These are phyloP conservation scores for Paxillus ammoniavirescens DNA, from an alignment of 768 basidiomycete species.

Conservation along the genomic window DNA sequence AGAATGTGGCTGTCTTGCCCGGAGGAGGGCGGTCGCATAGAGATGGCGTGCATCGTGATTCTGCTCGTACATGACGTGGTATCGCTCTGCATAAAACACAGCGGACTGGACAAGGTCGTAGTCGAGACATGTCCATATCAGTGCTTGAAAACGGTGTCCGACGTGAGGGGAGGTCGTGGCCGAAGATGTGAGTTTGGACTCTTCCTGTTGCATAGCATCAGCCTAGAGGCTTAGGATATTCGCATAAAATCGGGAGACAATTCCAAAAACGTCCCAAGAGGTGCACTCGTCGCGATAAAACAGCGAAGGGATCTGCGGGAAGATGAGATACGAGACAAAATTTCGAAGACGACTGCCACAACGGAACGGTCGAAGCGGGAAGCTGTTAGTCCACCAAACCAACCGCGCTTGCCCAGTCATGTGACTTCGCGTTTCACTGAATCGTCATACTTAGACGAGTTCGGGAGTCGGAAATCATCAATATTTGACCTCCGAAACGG, in stretches of 20 bases:
- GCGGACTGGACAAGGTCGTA: slow-evolving; percentile 76
- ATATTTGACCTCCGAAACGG: no score
- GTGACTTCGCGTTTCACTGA: slow-evolving; percentile 19
- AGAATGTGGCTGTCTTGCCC: slow-evolving; percentile 68
- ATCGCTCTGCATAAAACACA: slow-evolving; percentile 87
- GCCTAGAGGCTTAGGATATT: slow-evolving; percentile 32
- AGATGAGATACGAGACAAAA: slow-evolving; percentile 9
- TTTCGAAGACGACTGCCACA: slow-evolving; percentile 18
- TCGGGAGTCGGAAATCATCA: no score
- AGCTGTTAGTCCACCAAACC: slow-evolving; percentile 20
- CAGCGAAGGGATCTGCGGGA: slow-evolving; percentile 1
- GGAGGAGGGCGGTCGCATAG: slow-evolving; percentile 75
- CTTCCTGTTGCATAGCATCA: slow-evolving; percentile 57
- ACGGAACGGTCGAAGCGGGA: slow-evolving; percentile 7
- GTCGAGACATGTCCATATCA: slow-evolving; percentile 86
- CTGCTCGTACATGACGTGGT: slow-evolving; percentile 64
- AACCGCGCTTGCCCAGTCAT: slow-evolving; percentile 24
- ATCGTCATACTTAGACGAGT: no score
- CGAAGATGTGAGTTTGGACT: slow-evolving; percentile 30
- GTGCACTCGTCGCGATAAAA: slow-evolving; percentile 7
- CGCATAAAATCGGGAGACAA: slow-evolving; percentile 18
- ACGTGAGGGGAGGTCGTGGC: slow-evolving; percentile 54
- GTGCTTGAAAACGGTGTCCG: slow-evolving; percentile 63
- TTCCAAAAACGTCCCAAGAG: slow-evolving; percentile 8
- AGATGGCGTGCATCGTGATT: slow-evolving; percentile 85